A percentile compares a stretch with the other conserved stretches of the same genome.
These are phyloP conservation scores for Penicillium psychrofluorescens DNA, from an alignment of 495 filamentous ascomycete genomes.

Conservation along the genomic window DNA sequence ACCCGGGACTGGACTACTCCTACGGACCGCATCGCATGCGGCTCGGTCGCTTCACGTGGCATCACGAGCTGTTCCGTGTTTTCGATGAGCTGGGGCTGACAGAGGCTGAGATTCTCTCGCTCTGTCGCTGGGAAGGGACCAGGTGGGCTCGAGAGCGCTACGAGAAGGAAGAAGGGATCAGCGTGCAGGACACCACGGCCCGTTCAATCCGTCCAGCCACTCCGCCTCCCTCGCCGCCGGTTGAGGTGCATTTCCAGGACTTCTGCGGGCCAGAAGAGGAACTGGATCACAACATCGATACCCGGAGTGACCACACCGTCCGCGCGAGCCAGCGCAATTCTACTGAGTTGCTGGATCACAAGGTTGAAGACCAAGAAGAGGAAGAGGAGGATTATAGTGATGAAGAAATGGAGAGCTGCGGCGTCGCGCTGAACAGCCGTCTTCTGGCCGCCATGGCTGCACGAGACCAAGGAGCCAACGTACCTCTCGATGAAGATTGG, in stretches of 20 bases:
- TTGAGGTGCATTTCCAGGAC: conserved; percentile 27
- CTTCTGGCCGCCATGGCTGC: conserved; percentile 63
- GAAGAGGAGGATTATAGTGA: conserved; percentile 57
- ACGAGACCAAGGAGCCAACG: conserved; percentile 53
- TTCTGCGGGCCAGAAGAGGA: conserved; percentile 21
- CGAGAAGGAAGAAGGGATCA: conserved; percentile 67
- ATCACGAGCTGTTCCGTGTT: conserved; percentile 71
- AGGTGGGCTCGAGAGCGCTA: conserved; percentile 80
- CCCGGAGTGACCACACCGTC: conserved; percentile 17
- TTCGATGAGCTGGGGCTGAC: conserved; percentile 79
- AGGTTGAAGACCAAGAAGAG: conserved; percentile 14
- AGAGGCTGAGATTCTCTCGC: conserved; percentile 60
- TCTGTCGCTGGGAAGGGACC: conserved; percentile 94
- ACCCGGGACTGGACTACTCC: conserved; percentile 85
- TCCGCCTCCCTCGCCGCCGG: conserved; percentile 23
- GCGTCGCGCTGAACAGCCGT: conserved; percentile 62
- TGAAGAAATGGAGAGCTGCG: conserved; percentile 64
- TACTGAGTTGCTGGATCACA: conserved; percentile 15
- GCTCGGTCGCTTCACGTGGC: conserved; percentile 72
- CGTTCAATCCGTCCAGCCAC: conserved; percentile 48
- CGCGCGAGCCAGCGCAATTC: conserved; percentile 13
- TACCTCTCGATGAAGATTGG: conserved; percentile 70
- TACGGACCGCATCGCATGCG: conserved; percentile 74
- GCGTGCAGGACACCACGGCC: conserved; percentile 72
- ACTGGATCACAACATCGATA: conserved; percentile 22